Evolutionary conservation across 768 basidiomycete species (phyloP).

Genomic region (Collybia sordida): DNA sequence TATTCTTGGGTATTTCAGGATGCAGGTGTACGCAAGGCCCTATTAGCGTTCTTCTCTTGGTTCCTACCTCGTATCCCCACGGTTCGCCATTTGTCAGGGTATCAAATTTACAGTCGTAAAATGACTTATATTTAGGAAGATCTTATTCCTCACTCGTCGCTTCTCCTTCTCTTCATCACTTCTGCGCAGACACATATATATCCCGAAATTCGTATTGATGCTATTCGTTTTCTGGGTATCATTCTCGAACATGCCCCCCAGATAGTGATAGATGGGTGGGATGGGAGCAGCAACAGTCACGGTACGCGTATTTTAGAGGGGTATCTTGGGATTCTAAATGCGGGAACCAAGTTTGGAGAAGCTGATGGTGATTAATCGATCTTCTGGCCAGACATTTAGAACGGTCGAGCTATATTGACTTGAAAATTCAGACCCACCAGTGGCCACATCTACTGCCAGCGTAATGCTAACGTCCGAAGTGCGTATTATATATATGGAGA

Average conservation of each 20-base stretch:
- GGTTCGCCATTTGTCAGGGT: constrained; percentile 21
- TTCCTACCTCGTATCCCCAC: constrained; percentile 60
- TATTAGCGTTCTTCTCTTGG: constrained; percentile 73
- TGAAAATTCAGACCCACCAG: constrained; percentile 31
- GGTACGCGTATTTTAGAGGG: constrained; percentile 73
- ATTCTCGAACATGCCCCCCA: constrained; percentile 71
- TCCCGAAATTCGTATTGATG: constrained; percentile 91
- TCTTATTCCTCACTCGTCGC: constrained; percentile 70
- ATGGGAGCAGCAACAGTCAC: constrained; percentile 45
- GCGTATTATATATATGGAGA: constrained; percentile 18
- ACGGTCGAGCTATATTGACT: not conserved
- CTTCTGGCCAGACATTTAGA: not conserved
- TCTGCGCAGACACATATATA: constrained; percentile 95
- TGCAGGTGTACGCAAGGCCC: constrained; percentile 69
- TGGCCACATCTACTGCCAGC: constrained; percentile 61
- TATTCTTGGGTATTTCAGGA: constrained; percentile 50
- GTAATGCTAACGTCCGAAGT: constrained; percentile 67
- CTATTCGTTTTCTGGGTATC: constrained; percentile 75
- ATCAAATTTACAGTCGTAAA: not conserved
- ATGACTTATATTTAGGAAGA: constrained; percentile 46
- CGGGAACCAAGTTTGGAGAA: constrained; percentile 61
- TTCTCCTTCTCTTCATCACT: constrained; percentile 80
- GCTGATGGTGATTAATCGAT: constrained; percentile 50
- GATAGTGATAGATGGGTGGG: constrained; percentile 69
- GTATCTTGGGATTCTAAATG: constrained; percentile 76